These are phyloP conservation scores for Odontarrhena argentea DNA, from an alignment of 345 rosid genomes.

Conservation along the genomic window DNA sequence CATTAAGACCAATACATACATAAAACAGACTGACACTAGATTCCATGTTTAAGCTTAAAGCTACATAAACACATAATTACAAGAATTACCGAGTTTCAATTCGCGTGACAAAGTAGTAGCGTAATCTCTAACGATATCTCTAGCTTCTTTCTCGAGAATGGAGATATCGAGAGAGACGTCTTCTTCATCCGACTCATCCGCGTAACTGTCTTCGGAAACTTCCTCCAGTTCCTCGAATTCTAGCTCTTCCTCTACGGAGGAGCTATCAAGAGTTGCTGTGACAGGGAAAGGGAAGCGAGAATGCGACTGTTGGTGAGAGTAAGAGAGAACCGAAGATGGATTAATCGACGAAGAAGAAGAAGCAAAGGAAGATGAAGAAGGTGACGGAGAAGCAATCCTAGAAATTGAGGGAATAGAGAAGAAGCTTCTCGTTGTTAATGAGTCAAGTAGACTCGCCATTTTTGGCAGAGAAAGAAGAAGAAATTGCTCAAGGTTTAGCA, in stretches of 20 bases:
- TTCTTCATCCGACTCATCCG: slow-evolving; percentile 38
- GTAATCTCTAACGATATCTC: slow-evolving; percentile 59
- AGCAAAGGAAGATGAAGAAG: slow-evolving; percentile 30
- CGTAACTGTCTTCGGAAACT: no score
- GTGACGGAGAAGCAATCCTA: slow-evolving; percentile 17
- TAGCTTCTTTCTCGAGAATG: slow-evolving; percentile 72
- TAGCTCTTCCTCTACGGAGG: slow-evolving; percentile 30
- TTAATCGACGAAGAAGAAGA: slow-evolving; percentile 21
- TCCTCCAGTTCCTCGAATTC: slow-evolving; percentile 32
- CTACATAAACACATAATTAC: background rate
- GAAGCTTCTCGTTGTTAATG: slow-evolving; percentile 40
- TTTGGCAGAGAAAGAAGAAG: slow-evolving; percentile 22
- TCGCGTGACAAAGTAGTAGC: slow-evolving; percentile 63
- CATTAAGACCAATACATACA: background rate
- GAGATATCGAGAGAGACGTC: slow-evolving; percentile 52
- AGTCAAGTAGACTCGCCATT: slow-evolving; percentile 43
- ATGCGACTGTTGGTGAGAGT: slow-evolving; percentile 37
- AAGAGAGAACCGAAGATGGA: slow-evolving; percentile 35
- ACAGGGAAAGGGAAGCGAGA: slow-evolving; percentile 38
- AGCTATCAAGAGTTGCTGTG: slow-evolving; percentile 12
- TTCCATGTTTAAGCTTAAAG: background rate
- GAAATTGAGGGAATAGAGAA: slow-evolving; percentile 31
- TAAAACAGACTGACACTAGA: background rate
- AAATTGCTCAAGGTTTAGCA: slow-evolving; percentile 20
- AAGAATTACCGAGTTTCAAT: slow-evolving; percentile 57